phyloP scores from a whole-genome alignment of 768 basidiomycete genomes.

The Lactarius hengduanensis region DNA sequence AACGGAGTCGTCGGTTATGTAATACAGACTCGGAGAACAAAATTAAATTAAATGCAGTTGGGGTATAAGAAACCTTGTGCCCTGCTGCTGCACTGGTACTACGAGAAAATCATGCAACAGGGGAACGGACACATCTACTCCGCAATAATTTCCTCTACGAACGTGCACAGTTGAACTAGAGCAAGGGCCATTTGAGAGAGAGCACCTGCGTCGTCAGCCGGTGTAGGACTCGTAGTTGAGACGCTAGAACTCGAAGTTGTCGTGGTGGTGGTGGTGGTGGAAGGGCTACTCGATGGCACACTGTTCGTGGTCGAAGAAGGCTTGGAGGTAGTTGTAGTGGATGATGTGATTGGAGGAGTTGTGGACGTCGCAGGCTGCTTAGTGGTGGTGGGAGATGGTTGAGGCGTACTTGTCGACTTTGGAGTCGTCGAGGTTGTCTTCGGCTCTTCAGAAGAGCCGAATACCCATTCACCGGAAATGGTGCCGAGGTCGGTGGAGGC shows the following conservation, averaged over 20 bases:
- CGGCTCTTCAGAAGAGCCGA: constrained; percentile 25
- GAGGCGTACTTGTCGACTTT: neutral
- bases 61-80: neutral
- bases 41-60: neutral
- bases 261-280: neutral
- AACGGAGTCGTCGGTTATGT: neutral
- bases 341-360: neutral
- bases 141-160: neutral
- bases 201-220: neutral
- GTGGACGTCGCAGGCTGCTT: neutral
- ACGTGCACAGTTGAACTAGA: neutral
- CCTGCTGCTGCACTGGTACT: neutral
- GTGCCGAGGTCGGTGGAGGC: constrained; percentile 43
- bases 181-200: neutral
- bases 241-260: neutral
- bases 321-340: neutral
- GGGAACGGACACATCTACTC: neutral
- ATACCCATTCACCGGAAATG: constrained; percentile 51
- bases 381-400: neutral
- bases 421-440: neutral
- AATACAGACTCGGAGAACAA: neutral
- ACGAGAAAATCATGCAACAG: neutral
- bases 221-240: neutral
- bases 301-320: neutral
- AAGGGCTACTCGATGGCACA: neutral